These are phyloP conservation scores for Suillus luteus DNA, from an alignment of 768 basidiomycete species.

Conservation along the genomic window DNA sequence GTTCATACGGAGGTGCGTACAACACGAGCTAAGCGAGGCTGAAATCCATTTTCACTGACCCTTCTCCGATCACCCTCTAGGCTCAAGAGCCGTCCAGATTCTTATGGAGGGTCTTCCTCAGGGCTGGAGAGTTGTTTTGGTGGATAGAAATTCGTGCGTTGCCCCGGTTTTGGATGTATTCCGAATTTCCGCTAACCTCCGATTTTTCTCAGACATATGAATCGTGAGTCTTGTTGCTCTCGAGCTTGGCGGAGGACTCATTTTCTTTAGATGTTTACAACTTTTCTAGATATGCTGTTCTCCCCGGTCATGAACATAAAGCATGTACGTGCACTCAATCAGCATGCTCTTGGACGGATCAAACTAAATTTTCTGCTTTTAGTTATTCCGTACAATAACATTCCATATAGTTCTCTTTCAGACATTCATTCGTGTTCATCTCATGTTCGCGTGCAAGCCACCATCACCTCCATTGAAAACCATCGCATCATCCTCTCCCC, in stretches of 20 bases:
- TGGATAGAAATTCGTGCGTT: slow-evolving; percentile 62
- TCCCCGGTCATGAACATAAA: slow-evolving; percentile 65
- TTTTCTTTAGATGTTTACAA: slow-evolving; percentile 52
- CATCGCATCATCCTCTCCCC: slow-evolving; percentile 36
- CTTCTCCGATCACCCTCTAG: slow-evolving; percentile 27
- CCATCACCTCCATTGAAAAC: slow-evolving; percentile 41
- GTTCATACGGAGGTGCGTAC: slow-evolving; percentile 53
- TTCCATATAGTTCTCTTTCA: slow-evolving; percentile 38
- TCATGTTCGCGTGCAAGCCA: slow-evolving; percentile 47
- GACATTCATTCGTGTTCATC: slow-evolving; percentile 6
- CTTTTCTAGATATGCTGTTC: slow-evolving; percentile 56
- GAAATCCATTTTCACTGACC: slow-evolving; percentile 11
- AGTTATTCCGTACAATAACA: slow-evolving; percentile 58
- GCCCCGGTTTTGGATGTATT: slow-evolving; percentile 1
- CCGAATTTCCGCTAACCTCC: no score
- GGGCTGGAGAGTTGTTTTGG: slow-evolving; percentile 55
- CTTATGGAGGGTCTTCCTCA: slow-evolving; percentile 50
- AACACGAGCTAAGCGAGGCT: slow-evolving; percentile 10
- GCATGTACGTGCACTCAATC: slow-evolving; percentile 44
- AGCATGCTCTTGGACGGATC: background rate
- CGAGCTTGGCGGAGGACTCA: background rate
- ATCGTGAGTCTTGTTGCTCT: slow-evolving; percentile 36
- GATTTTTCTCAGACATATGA: slow-evolving; percentile 41
- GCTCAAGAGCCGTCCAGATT: slow-evolving; percentile 49
- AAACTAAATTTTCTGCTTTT: slow-evolving; percentile 5